A percentile compares a stretch with the other conserved stretches of the same genome.
These are phyloP conservation scores for Platanthera guangdongensis DNA, from an alignment of 106 monocot genomes.

Conservation along the genomic window DNA sequence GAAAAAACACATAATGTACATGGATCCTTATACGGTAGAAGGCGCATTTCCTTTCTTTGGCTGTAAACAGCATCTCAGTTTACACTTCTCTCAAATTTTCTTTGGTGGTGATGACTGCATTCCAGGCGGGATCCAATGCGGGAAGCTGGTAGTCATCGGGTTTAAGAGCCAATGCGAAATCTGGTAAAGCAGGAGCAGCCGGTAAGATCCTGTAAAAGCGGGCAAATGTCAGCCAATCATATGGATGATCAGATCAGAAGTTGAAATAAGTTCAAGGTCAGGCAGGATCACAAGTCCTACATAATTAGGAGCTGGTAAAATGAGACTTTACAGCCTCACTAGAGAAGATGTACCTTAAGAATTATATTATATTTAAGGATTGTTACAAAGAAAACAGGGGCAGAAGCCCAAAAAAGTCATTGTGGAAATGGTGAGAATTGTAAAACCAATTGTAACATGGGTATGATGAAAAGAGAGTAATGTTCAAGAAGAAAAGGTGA, in stretches of 20 bases:
- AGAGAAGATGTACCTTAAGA: too few relatives aligned
- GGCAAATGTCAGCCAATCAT: neutral
- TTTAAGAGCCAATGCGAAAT: slow-evolving; percentile 41
- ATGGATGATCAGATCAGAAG: neutral
- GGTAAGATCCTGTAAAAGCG: slow-evolving; percentile 36
- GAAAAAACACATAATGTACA: neutral
- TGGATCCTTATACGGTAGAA: neutral
- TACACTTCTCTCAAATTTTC: neutral
- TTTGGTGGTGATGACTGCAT: neutral
- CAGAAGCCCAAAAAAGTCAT: too few relatives aligned
- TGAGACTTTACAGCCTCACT: neutral
- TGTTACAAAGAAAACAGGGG: too few relatives aligned
- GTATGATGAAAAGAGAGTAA: too few relatives aligned
- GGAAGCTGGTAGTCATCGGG: slow-evolving; percentile 86
- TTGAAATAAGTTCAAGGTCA: neutral
- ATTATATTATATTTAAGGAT: too few relatives aligned
- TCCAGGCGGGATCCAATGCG: slow-evolving; percentile 45
- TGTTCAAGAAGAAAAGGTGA: too few relatives aligned
- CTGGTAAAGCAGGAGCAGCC: slow-evolving; percentile 32
- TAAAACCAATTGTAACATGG: too few relatives aligned
- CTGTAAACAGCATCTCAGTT: neutral
- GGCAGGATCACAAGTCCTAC: neutral
- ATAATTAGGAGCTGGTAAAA: neutral
- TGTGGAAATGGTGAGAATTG: too few relatives aligned
- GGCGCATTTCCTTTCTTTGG: neutral